phyloP scores from a whole-genome alignment of 2,329 filamentous ascomycete species.

The Aspergillus pseudoviridinutans region DNA sequence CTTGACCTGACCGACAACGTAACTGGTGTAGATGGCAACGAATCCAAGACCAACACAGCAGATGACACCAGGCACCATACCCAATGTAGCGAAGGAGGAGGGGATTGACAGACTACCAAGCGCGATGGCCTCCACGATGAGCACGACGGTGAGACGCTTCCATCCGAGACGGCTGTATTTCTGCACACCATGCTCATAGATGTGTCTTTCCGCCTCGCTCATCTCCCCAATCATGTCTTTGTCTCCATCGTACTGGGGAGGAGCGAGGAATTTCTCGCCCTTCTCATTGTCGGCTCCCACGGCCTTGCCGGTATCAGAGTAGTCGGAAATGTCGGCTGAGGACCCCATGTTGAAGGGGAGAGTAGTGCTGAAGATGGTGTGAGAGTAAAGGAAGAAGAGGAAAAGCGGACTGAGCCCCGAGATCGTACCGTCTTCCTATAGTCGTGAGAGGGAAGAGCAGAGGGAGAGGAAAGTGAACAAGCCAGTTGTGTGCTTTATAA shows the following conservation, averaged over 20 bases:
- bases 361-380: constrained; percentile 4
- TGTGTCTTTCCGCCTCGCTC: constrained; percentile 16
- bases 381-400: background rate
- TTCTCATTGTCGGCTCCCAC: constrained; percentile 3
- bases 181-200: constrained; percentile 18
- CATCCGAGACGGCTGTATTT: constrained; percentile 41
- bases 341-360: background rate
- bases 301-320: constrained; percentile 10
- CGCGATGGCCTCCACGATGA: constrained; percentile 50
- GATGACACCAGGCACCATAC: constrained; percentile 46
- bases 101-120: constrained; percentile 46
- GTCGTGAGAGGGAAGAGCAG: background rate
- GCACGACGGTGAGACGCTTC: constrained; percentile 48
- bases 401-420: background rate
- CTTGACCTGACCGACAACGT: constrained; percentile 39
- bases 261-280: constrained; percentile 3
- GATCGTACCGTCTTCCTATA: background rate
- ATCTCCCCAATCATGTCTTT: constrained; percentile 18
- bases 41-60: constrained; percentile 38
- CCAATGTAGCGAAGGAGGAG: constrained; percentile 43
- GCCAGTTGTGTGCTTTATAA: background rate
- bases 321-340: constrained; percentile 9
- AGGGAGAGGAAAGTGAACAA: background rate
- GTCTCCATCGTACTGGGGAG: constrained; percentile 16
- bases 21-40: constrained; percentile 42